A percentile compares a stretch with the other conserved stretches of the same genome.
Evolutionary conservation across 1,139 yeast species (phyloP).

Genomic region (Pichia inconspicua): DNA sequence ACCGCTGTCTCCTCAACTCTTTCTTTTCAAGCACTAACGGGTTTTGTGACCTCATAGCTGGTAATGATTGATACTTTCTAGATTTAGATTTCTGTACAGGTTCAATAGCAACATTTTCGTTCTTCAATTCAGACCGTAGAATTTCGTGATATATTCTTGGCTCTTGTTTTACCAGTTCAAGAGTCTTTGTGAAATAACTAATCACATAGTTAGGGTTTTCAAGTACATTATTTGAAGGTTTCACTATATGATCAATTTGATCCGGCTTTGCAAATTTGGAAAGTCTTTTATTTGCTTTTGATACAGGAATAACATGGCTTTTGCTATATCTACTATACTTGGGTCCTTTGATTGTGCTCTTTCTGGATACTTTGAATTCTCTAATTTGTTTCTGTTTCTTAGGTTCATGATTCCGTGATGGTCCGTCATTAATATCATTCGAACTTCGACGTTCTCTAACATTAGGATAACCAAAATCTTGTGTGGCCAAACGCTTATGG

Average conservation of each 20-base stretch:
- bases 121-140: slow-evolving; percentile 12
- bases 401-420: not conserved
- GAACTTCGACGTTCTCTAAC: not conserved
- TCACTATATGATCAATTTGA: slow-evolving; percentile 12
- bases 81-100: slow-evolving; percentile 1
- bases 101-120: not conserved
- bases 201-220: slow-evolving; percentile 19
- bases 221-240: slow-evolving; percentile 3
- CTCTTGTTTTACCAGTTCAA: slow-evolving; percentile 12
- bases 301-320: not conserved
- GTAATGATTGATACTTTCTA: slow-evolving; percentile 12
- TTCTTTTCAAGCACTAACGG: not conserved
- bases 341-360: slow-evolving; percentile 15
- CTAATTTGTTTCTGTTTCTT: not conserved
- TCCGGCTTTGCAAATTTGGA: slow-evolving; percentile 7
- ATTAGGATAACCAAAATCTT: slow-evolving; percentile 8
- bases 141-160: slow-evolving; percentile 12
- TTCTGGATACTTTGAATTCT: slow-evolving; percentile 16
- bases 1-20: slow-evolving; percentile 4
- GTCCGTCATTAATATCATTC: not conserved
- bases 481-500: slow-evolving; percentile 6
- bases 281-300: slow-evolving; percentile 1
- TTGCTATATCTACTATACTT: slow-evolving; percentile 8
- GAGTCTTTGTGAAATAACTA: slow-evolving; percentile 13
- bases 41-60: slow-evolving; percentile 1